Base-by-base conservation (phyloP, 371 early-diverging fungal species). In the Mortierella sp. region DNA sequence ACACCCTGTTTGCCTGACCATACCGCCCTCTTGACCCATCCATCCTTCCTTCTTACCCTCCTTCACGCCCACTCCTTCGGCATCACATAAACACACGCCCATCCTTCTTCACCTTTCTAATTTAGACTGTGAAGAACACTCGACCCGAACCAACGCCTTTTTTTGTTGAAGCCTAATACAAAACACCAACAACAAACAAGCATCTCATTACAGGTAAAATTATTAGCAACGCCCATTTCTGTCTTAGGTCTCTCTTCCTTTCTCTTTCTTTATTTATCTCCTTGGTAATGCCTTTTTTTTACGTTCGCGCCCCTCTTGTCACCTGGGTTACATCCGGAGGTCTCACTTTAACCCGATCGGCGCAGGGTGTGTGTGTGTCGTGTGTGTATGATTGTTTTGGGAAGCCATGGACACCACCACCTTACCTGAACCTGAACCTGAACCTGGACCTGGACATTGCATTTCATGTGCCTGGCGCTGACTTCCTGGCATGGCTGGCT, bases 81-180 rank as follows among this genome's bases (percentile, higher is more conserved):
- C 60, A 32, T 4, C 29, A 14, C 35, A 60, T 32, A 41, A 41
- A 32, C 4, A 60, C 32, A 60, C 60, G 32, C 29, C 32, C 60
- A 11, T 29, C 29, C 16, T 58, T 56, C 27, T 58, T 56, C 29
- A 4, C 29, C 60, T 29, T 58, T 29, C 60, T n/a, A 4, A n/a
- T 58, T 58, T 58, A 32, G 60, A 58, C 60, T 16, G 60, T 60
- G 60, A 60, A 60, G 60, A 60, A 60, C 60, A 60, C 35, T 60
- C 32, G 60, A 60, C 60, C 29, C 60, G 60, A 32, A 12, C 32
- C 27, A 5, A 27, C 60, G 60, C 60, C 60, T 32, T 60, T 32
- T 29, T 60, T 11, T 32, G 16, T 32, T 32, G 18, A 0, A 16
- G 1, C 60, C 60, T 60, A 32, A 60, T 60, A 32, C 60, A 32